Evolutionary conservation across 805 yeast genomes (phyloP), one percentile per base, ranked within the genome.

Genomic region (Yamadazyma sp.): DNA sequence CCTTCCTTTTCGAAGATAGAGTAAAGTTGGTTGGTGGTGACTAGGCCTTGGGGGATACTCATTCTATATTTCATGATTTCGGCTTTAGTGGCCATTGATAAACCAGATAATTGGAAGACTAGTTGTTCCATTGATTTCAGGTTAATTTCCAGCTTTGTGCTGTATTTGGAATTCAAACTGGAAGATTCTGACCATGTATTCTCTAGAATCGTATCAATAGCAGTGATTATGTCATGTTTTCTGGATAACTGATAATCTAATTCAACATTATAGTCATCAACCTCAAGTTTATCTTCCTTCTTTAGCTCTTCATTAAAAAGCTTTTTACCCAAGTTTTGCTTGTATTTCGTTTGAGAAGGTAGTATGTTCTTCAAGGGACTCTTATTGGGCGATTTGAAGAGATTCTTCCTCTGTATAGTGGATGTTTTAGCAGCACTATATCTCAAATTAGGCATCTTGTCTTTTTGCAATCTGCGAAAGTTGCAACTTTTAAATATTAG

Each of bases 1-100:
- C 77, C 75, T 27, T 63, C 56, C 16, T 59, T 52, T 10, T 63
- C 63, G 35, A 65, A 70, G 8, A 76, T 44, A 1, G 80, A 57
- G 44, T 77, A 77, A 4, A 78, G 44, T 40, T 76, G 82, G 21
- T 65, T 64, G 9, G 64, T 40, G 1, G 75, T 60, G 7, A 73
- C 54, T 23, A 73, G 42, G 7, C 67, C 65, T 11, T 43, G 53
- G 0, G 78, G 76, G 2, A 68, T 43, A 24, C 35, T 38, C 11
- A 20, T 32, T 22, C 73, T 45, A 43, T 56, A 65, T 39, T 55
- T 60, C 40, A 63, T 33, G 5, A 64, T 57, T 2, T 62, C 71
- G 1, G 63, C 69, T 42, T 65, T 65, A 2, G 49, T 47, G 21
- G 44, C 50, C 55, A 55, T 52, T 0, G 66, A 50, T 7, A 68